These are phyloP conservation scores for Brettanomyces anomalus DNA, from an alignment of 805 yeast species.

Conservation along the genomic window DNA sequence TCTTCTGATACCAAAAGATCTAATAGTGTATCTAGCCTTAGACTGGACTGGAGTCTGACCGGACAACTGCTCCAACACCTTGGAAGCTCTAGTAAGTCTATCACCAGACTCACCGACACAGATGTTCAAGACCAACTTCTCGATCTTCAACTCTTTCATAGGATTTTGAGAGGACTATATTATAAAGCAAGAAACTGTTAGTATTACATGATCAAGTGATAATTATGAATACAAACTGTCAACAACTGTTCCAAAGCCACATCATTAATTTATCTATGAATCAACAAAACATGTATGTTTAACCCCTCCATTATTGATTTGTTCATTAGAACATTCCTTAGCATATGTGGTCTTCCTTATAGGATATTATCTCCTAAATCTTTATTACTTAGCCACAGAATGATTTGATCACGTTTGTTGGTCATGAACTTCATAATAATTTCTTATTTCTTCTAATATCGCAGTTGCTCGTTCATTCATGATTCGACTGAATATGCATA, in stretches of 20 bases:
- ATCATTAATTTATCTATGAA: too few species aligned
- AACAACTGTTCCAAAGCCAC: background rate
- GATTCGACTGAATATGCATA: too few species aligned
- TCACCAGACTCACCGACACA: constrained; percentile 99
- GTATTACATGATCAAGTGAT: background rate
- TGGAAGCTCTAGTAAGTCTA: constrained; percentile 99
- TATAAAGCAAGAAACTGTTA: background rate
- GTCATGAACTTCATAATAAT: too few species aligned
- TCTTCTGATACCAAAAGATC: constrained; percentile 99
- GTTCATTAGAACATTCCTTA: too few species aligned
- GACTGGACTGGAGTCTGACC: constrained; percentile 99
- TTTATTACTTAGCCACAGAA: too few species aligned
- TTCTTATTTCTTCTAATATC: too few species aligned
- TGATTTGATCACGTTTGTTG: too few species aligned
- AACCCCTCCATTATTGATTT: too few species aligned
- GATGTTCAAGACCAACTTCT: constrained; percentile 98
- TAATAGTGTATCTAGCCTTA: constrained; percentile 99
- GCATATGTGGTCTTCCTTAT: too few species aligned
- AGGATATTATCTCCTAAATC: too few species aligned
- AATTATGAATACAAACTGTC: background rate
- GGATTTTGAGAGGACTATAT: constrained; percentile 54
- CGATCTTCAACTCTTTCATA: constrained; percentile 99
- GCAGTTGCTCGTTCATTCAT: too few species aligned
- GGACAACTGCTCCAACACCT: constrained; percentile 98
- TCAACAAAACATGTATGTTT: too few species aligned